Evolutionary conservation across 495 filamentous ascomycete species (phyloP), one percentile per base, ranked within the genome.

Genomic region (Bathelium albidoporum): DNA sequence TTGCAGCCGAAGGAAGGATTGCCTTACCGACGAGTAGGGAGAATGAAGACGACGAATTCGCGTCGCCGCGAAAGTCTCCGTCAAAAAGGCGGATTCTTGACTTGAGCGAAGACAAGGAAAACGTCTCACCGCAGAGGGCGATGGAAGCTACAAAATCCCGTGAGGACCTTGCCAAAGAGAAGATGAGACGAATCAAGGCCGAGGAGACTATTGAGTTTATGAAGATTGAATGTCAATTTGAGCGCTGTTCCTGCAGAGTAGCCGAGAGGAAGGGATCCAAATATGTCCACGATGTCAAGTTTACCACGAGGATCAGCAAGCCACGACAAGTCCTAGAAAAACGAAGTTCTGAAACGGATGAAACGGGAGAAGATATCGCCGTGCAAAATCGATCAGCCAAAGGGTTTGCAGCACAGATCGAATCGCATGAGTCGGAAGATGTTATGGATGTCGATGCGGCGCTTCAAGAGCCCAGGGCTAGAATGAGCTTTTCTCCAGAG

Each of bases 191-290:
- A 53, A 75, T 81, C 34, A 79, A 86, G 18, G 87, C 89, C 0
- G 81, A 91, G 62, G 87, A 89, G 16, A 83, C 86, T 67, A 76
- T 92, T 29, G 81, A 91, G n/a, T 95, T 91, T 71, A 76, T 96
- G 78, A 83, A 88, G 67, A 81, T 88, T 64, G 89, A 95, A 71
- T 95, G 91, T 73, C 81, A 85, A 55, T 84, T 93, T 62, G 81
- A 82, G 62, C 82, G 82, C 71, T 94, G 89, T 75, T 74, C 84
- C 1, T 89, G 86, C 70, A 78, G 83, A 43, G 62, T 83, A 58
- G 80, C 81, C 2, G 82, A 86, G 64, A 67, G 70, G 34, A 70
- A 78, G 18, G 79, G 78, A n/a, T 71, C 65, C 18, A 66, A 69
- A n/a, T 84, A 81, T 64, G 67, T 80, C n/a, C 79, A 84, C 62